Percentiles rank a stretch among this genome's conserved stretches.
Conservation (phyloP, 495 filamentous ascomycete genomes). For the Jackrogersella minutella region DNA sequence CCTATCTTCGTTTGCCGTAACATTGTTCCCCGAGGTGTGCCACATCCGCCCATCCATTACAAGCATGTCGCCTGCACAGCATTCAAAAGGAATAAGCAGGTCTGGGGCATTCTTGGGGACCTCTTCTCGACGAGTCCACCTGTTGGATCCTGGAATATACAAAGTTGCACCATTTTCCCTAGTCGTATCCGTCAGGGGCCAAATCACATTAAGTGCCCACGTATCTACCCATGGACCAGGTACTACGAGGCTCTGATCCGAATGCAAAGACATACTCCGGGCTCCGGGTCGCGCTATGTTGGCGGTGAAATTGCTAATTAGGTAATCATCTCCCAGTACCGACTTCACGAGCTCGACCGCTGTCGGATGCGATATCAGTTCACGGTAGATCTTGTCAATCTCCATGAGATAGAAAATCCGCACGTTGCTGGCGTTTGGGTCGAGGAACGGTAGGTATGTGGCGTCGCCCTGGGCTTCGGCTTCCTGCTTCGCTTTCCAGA, state of each 20-base stretch:
- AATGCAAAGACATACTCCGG: background rate
- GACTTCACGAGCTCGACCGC: background rate
- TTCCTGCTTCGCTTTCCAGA: background rate
- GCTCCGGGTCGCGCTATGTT: background rate
- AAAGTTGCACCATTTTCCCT: background rate
- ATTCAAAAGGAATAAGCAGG: background rate
- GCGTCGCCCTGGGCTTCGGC: background rate
- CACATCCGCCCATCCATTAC: background rate
- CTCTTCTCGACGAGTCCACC: background rate
- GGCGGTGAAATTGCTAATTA: background rate
- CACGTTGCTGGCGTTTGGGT: background rate
- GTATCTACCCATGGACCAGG: background rate
- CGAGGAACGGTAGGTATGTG: background rate
- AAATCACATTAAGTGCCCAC: background rate
- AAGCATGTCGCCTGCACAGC: background rate
- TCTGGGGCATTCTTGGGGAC: background rate
- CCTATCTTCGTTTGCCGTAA: background rate
- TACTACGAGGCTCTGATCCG: background rate
- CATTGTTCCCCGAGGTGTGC: background rate
- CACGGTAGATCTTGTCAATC: background rate
- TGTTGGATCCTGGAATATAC: background rate
- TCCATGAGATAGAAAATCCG: background rate
- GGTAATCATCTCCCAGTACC: background rate
- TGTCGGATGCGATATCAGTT: background rate
- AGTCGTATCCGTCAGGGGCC: background rate